Evolutionary conservation across 768 basidiomycete species (phyloP), one percentile per base, ranked within the genome.

Genomic region (Russula vinacea): DNA sequence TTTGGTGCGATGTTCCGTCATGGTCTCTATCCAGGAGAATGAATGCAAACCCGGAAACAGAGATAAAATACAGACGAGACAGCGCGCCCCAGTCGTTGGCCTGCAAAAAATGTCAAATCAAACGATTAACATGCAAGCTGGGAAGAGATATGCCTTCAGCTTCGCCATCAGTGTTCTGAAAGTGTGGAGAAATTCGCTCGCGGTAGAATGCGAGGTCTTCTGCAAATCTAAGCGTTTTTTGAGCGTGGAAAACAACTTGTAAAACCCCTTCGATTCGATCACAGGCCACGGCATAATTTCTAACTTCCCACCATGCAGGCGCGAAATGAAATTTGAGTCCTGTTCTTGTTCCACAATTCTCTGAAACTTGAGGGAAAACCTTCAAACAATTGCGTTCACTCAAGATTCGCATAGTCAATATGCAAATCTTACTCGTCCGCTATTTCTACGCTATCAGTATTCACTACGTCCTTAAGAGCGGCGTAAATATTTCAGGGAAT

Each of bases 111-210:
- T n/a, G 42, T 42, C 19, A 24, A 40, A 44, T 37, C 3, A 40
- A 1, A 22, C 24, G 5, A 3, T 22, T 6, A n/a, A 35, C 14
- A 51, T 29, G 16, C 13, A 33, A 50, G 33, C 16, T 19, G 40
- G 9, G 35, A 17, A 22, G 1, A 17, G 8, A 33, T 54, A 22
- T 55, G 80, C 85, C 78, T 87, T 87, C 42, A 87, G 69, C 64
- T 87, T 87, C 10, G 85, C 85, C 85, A 87, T 87, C 51, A 87
- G 67, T 0, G 83, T 84, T 71, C 87, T 87, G 71, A 87, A 73
- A 3, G 79, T 76, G 42, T 81, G 79, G 5, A 86, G 73, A 66
- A 87, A 86, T 62, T 83, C 78, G 11, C 81, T 81, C 0, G 82
- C 85, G 0, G 78, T 75, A 0, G 69, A 72, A 66, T 86, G 83